A percentile compares a stretch with the other conserved stretches of the same genome.
phyloP scores from a whole-genome alignment of 1,139 yeast species.

The Yamadazyma kanchanaburiensis region DNA sequence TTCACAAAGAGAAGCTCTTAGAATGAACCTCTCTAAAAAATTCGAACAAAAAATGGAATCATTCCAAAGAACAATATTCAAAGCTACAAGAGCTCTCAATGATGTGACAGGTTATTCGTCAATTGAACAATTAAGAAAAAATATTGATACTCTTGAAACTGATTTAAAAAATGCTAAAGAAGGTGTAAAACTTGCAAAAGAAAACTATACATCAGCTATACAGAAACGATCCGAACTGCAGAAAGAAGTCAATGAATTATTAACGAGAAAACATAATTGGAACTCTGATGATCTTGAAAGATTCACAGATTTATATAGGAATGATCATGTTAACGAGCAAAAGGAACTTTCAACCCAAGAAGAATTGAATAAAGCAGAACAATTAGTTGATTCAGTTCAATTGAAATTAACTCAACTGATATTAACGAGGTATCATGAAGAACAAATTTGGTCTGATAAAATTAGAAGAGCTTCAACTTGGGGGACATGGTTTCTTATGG shows the following conservation, averaged over 20 bases:
- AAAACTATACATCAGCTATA: conserved; percentile 59
- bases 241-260: conserved; percentile 79
- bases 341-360: conserved; percentile 53
- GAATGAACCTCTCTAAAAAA: conserved; percentile 22
- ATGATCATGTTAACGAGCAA: conserved; percentile 74
- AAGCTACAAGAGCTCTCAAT: conserved; percentile 74
- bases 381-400: conserved; percentile 65
- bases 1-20: conserved; percentile 24
- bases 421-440: conserved; percentile 88
- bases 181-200: conserved; percentile 49
- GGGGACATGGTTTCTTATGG: conserved; percentile 94
- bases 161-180: conserved; percentile 50
- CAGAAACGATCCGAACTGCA: conserved; percentile 69
- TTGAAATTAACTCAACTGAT: conserved; percentile 72
- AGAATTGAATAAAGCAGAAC: conserved; percentile 56
- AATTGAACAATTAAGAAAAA: conserved; percentile 66
- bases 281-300: conserved; percentile 70
- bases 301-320: conserved; percentile 76
- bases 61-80: no score
- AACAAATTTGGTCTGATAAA: conserved; percentile 97
- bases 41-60: conserved; percentile 55
- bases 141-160: conserved; percentile 51
- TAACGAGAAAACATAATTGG: conserved; percentile 88
- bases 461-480: conserved; percentile 92
- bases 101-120: conserved; percentile 91